Percentiles rank a stretch among this genome's conserved stretches.
Conservation (phyloP, 2,329 filamentous ascomycete genomes). For the Talaromyces funiculosus region DNA sequence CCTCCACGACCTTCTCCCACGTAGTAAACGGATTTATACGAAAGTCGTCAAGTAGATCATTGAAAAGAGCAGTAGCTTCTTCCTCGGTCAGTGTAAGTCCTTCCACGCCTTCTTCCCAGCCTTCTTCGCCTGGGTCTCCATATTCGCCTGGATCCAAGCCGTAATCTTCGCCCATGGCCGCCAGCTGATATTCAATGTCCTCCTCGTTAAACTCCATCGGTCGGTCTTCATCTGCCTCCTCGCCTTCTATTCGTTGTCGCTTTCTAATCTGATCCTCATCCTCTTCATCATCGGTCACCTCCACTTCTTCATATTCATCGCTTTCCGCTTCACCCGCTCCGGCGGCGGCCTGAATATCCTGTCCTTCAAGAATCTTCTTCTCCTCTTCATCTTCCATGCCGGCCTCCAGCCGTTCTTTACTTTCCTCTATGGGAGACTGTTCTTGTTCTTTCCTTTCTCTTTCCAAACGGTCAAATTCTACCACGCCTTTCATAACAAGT, state of each 20-base stretch:
- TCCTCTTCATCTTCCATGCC: slow-evolving; percentile 12
- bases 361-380: slow-evolving; percentile 16
- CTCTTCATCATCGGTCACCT: slow-evolving; percentile 60
- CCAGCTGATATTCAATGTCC: slow-evolving; percentile 87
- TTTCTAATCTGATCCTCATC: slow-evolving; percentile 46
- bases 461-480: slow-evolving; percentile 65
- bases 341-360: slow-evolving; percentile 14
- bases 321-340: slow-evolving; percentile 47
- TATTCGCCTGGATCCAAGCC: slow-evolving; percentile 72
- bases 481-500: slow-evolving; percentile 69
- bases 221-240: slow-evolving; percentile 41
- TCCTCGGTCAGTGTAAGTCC: slow-evolving; percentile 66
- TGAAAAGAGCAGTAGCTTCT: slow-evolving; percentile 73
- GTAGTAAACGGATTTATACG: slow-evolving; percentile 79
- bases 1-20: slow-evolving; percentile 85
- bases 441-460: slow-evolving; percentile 61
- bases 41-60: slow-evolving; percentile 77
- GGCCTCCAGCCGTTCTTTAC: slow-evolving; percentile 19
- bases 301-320: slow-evolving; percentile 71
- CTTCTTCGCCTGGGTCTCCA: slow-evolving; percentile 53
- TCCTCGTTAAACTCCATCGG: slow-evolving; percentile 83
- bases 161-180: slow-evolving; percentile 82
- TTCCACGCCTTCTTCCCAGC: slow-evolving; percentile 65
- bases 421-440: slow-evolving; percentile 24
- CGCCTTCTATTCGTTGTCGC: slow-evolving; percentile 22